Base-by-base conservation (phyloP, 352 stramenopile species). In the Phytophthora cajani region DNA sequence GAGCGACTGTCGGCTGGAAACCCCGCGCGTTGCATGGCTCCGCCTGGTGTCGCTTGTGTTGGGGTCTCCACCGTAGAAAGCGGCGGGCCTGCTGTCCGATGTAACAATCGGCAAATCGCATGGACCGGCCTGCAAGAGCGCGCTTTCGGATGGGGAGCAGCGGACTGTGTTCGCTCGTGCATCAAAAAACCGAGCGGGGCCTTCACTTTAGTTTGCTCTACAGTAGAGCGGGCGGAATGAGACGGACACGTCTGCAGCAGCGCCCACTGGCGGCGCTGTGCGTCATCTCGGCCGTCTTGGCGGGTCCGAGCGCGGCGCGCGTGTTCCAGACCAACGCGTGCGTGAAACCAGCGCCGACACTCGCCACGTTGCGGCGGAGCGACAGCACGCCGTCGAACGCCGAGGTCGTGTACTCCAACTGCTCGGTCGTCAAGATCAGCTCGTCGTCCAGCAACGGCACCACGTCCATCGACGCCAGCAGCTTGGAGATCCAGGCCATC, bases 371-470 rank as follows among this genome's bases (percentile, higher is more conserved):
- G 40, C 60, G 64, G 55, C 58, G 62, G 40, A 77, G 53, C n/a
- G 49, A 60, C 0, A 46, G 47, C 17, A 38, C n/a, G 5, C 2
- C 56, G 12, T 68, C 73, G 1, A 67, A 67, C 19, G 73, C 73
- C 1, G 73, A 80, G 17, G 65, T 80, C 19, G 64, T 80, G 44
- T 80, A 72, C 55, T 62, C 52, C 51, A 80, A 80, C 32, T 80
- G 73, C 65, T 70, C 61, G 11, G 61, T 77, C 3, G 69, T 77
- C 3, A 64, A 63, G 25, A 68, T 80, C 62, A 67, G 30, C 56
- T 64, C 73, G 30, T 70, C 57, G 5, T 69, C 58, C 8, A 75
- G 69, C 51, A 71, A 74, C 38, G 74, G 70, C 38, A 78, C 62
- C 5, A 81, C 61, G 1, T 62, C 49, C 16, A 49, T 78, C 21